phyloP scores from a whole-genome alignment of 2,329 filamentous ascomycete species.

The Periconia macrospinosa region DNA sequence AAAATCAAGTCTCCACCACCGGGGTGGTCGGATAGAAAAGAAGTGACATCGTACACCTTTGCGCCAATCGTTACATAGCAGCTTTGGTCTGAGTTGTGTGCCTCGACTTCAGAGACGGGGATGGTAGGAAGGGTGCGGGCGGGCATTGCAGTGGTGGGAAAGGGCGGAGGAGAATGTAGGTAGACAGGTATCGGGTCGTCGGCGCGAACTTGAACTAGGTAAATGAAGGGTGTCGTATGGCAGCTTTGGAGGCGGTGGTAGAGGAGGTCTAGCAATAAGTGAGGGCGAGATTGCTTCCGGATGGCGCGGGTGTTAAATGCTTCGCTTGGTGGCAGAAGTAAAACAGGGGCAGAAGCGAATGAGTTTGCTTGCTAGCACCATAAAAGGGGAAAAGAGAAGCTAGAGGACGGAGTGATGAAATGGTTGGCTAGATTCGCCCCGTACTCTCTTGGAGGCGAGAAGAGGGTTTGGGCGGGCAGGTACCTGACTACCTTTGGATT shows the following conservation, averaged over 20 bases:
- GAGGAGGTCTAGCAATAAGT: slow-evolving; percentile 12
- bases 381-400: not conserved
- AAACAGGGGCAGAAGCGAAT: slow-evolving; percentile 3
- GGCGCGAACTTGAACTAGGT: not conserved
- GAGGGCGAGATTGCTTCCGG: slow-evolving; percentile 1
- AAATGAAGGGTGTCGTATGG: not conserved
- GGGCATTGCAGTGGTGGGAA: slow-evolving; percentile 63
- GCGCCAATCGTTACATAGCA: slow-evolving; percentile 91
- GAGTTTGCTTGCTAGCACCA: not conserved
- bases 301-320: not conserved
- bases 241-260: not conserved
- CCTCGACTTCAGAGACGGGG: slow-evolving; percentile 75
- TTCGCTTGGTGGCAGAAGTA: slow-evolving; percentile 1
- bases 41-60: slow-evolving; percentile 93
- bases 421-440: not conserved
- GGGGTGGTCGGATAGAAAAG: slow-evolving; percentile 87
- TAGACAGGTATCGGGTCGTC: not conserved
- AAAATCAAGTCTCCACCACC: slow-evolving; percentile 86
- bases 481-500: not conserved
- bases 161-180: not conserved
- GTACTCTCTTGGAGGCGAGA: too few species aligned
- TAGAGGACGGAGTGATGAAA: not conserved
- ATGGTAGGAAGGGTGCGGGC: slow-evolving; percentile 81
- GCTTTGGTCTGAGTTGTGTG: slow-evolving; percentile 77
- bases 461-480: too few species aligned